These are phyloP conservation scores for Huntiella savannae DNA, from an alignment of 2,329 filamentous ascomycete species.

Conservation along the genomic window DNA sequence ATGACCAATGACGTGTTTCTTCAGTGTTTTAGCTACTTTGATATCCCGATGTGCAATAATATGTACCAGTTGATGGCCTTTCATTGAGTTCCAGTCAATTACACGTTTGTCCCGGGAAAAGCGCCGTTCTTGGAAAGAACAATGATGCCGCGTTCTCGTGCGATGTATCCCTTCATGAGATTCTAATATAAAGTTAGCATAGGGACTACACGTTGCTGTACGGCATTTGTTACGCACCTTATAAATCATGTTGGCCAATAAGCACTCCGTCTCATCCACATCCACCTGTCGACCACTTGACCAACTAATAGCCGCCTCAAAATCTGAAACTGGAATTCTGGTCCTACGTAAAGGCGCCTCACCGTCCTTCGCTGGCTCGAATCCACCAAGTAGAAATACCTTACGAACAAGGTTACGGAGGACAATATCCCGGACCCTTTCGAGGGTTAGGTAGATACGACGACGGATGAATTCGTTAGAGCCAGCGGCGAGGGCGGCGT, in stretches of 20 bases:
- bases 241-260: constrained; percentile 93
- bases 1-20: not conserved
- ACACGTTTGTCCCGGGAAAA: constrained; percentile 75
- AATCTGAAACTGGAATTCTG: constrained; percentile 65
- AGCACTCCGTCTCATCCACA: constrained; percentile 83
- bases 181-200: constrained; percentile 31
- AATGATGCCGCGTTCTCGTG: constrained; percentile 72
- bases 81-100: constrained; percentile 8
- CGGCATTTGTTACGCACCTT: constrained; percentile 42
- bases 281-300: constrained; percentile 52
- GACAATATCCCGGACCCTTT: constrained; percentile 78
- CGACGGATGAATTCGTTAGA: constrained; percentile 88
- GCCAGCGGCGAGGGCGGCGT: constrained; percentile 57
- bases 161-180: constrained; percentile 95
- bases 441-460: constrained; percentile 85
- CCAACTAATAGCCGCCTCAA: constrained; percentile 65
- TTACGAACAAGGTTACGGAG: constrained; percentile 82
- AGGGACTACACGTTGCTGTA: not conserved
- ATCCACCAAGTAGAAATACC: constrained; percentile 72
- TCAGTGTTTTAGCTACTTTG: not conserved
- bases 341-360: constrained; percentile 49
- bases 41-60: constrained; percentile 1
- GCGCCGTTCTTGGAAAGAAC: constrained; percentile 85
- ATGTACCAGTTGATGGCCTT: not conserved
- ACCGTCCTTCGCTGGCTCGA: constrained; percentile 55